Evolutionary conservation across 2,329 filamentous ascomycete species (phyloP).

Genomic region (Paecilomyces fulvus): DNA sequence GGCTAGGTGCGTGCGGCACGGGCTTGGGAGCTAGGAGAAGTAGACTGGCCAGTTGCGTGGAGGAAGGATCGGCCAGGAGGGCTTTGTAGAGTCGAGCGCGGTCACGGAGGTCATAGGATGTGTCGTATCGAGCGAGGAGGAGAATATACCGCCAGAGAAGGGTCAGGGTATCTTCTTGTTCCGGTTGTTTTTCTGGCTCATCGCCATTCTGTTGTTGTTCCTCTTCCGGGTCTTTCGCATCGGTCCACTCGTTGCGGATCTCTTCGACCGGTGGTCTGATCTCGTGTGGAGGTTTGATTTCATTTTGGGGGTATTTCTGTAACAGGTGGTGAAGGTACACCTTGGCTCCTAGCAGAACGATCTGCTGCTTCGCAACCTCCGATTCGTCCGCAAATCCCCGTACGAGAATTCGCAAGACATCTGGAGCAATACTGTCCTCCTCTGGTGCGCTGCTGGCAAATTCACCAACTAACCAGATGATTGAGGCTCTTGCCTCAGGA

Average conservation of each 20-base stretch:
- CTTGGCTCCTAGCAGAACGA: slow-evolving; percentile 88
- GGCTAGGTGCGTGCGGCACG: slow-evolving; percentile 80
- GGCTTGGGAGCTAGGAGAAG: slow-evolving; percentile 92
- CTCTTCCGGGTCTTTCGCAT: slow-evolving; percentile 18
- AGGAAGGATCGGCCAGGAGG: slow-evolving; percentile 65
- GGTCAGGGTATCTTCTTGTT: slow-evolving; percentile 54
- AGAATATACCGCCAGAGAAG: slow-evolving; percentile 78
- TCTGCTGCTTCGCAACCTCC: slow-evolving; percentile 81
- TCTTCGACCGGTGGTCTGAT: slow-evolving; percentile 12
- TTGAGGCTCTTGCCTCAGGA: slow-evolving; percentile 81
- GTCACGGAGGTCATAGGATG: slow-evolving; percentile 89
- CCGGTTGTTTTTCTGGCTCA: slow-evolving; percentile 19
- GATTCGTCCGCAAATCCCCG: slow-evolving; percentile 78
- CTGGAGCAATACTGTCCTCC: slow-evolving; percentile 83
- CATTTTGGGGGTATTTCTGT: slow-evolving; percentile 37
- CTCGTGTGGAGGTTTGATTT: slow-evolving; percentile 14
- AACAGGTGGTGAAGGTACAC: slow-evolving; percentile 81
- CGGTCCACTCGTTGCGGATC: slow-evolving; percentile 26
- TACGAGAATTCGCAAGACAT: slow-evolving; percentile 79
- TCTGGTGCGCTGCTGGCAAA: slow-evolving; percentile 66
- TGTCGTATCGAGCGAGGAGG: slow-evolving; percentile 82
- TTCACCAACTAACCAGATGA: slow-evolving; percentile 95
- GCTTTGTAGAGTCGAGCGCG: slow-evolving; percentile 81
- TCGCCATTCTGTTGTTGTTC: slow-evolving; percentile 21
- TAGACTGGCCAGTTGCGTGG: slow-evolving; percentile 75